A percentile compares a stretch with the other conserved stretches of the same genome.
These are phyloP conservation scores for Zygoascus flipseniorum DNA, from an alignment of 805 yeast species.

Conservation along the genomic window DNA sequence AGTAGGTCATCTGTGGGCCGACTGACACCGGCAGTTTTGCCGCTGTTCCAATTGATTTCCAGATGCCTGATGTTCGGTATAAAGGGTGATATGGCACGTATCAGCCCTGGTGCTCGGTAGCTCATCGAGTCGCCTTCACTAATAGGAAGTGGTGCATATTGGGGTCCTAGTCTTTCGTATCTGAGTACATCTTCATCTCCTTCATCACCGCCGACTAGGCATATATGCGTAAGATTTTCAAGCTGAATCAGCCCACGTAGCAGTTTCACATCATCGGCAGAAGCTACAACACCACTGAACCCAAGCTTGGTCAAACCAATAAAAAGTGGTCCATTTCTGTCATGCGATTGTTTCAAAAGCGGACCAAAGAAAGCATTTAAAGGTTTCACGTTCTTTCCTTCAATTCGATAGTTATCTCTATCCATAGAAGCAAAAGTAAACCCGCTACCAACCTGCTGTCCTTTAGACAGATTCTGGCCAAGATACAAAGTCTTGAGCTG, in stretches of 20 bases:
- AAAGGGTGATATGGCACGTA: not conserved
- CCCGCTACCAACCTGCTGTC: constrained; percentile 21
- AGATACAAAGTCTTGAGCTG: constrained; percentile 16
- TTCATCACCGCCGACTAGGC: constrained; percentile 5
- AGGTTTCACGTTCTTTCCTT: not conserved
- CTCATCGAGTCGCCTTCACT: not conserved
- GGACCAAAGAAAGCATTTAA: not conserved
- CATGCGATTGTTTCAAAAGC: not conserved
- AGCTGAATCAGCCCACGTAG: constrained; percentile 4
- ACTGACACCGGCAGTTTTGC: not conserved
- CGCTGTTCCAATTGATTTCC: not conserved
- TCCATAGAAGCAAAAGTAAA: constrained; percentile 20
- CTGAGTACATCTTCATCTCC: not conserved
- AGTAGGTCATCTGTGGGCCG: not conserved
- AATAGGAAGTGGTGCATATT: not conserved
- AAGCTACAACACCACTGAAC: constrained; percentile 9
- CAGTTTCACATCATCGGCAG: constrained; percentile 3
- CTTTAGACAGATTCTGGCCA: constrained; percentile 16
- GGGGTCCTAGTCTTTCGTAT: not conserved
- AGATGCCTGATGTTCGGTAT: not conserved
- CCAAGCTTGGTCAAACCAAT: constrained; percentile 6
- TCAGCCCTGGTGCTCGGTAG: not conserved
- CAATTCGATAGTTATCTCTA: not conserved
- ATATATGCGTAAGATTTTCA: constrained; percentile 1
- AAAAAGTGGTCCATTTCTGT: not conserved